Evolutionary conservation across 2,329 filamentous ascomycete species (phyloP).

Genomic region (Aspergillus neotritici): DNA sequence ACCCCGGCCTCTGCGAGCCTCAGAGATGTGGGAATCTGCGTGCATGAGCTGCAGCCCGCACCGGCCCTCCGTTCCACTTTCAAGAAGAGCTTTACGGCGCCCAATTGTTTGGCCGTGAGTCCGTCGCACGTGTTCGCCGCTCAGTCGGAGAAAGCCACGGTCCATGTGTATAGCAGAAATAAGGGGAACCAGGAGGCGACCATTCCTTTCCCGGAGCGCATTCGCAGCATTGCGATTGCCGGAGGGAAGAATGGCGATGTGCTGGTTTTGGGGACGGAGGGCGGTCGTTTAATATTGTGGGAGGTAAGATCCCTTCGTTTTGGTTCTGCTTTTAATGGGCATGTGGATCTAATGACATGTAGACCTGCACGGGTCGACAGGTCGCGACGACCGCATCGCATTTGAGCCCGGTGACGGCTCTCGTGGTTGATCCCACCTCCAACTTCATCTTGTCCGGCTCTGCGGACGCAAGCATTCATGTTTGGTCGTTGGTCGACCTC

Average conservation of each 20-base stretch:
- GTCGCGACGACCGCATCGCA: constrained; percentile 41
- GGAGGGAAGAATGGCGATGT: constrained; percentile 57
- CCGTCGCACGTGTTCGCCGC: constrained; percentile 82
- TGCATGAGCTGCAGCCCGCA: constrained; percentile 74
- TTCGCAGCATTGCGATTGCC: constrained; percentile 69
- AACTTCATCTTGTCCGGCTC: constrained; percentile 45
- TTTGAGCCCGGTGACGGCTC: constrained; percentile 58
- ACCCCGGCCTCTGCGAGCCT: constrained; percentile 44
- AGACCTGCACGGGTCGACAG: constrained; percentile 43
- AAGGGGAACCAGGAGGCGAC: constrained; percentile 83
- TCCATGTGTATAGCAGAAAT: constrained; percentile 83
- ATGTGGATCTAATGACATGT: background rate
- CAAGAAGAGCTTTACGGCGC: constrained; percentile 84
- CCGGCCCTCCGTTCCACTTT: constrained; percentile 69
- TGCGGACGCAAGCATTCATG: constrained; percentile 77
- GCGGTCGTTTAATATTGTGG: constrained; percentile 84
- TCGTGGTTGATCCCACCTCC: constrained; percentile 63
- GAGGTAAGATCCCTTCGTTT: constrained; percentile 57
- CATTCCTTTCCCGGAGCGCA: constrained; percentile 80
- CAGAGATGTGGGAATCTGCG: constrained; percentile 81
- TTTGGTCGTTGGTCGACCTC: constrained; percentile 78
- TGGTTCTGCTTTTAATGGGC: background rate
- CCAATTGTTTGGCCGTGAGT: constrained; percentile 74
- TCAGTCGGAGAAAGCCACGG: constrained; percentile 82
- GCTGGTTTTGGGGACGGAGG: constrained; percentile 72